A percentile compares a stretch with the other conserved stretches of the same genome.
Evolutionary conservation across 305 asterid genomes (phyloP).

Genomic region (Withania somnifera): DNA sequence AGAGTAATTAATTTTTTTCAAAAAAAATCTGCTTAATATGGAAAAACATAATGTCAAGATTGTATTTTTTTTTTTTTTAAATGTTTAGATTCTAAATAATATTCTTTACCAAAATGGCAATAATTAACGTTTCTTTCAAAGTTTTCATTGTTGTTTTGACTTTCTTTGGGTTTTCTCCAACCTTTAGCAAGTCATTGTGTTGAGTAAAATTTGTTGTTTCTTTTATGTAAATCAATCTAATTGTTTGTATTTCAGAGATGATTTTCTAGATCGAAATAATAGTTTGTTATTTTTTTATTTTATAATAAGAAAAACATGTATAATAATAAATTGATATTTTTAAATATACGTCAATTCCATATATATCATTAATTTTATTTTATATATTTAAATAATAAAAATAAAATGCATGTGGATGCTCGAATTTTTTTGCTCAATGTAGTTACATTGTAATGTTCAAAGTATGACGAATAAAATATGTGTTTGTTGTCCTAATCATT

Average conservation of each 20-base stretch:
- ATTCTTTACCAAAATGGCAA: background rate
- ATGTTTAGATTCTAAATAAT: no score
- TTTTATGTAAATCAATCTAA: background rate
- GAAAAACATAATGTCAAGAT: background rate
- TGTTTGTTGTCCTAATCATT: background rate
- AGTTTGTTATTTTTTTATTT: background rate
- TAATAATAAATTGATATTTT: background rate
- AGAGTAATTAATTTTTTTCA: background rate
- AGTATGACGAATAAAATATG: background rate
- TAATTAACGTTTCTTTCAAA: background rate
- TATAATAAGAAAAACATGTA: background rate
- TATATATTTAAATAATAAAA: background rate
- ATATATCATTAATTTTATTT: background rate
- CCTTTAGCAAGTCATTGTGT: background rate
- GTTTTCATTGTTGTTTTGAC: background rate
- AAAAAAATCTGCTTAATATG: background rate
- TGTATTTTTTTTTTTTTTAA: no score
- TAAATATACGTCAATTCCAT: background rate
- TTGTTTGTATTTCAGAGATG: background rate
- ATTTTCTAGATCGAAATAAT: background rate
- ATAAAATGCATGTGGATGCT: background rate
- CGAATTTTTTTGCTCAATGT: background rate
- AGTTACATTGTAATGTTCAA: background rate
- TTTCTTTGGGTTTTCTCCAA: background rate
- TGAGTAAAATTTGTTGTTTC: background rate